These are phyloP conservation scores for Lachnellula willkommii DNA, from an alignment of 2,329 filamentous ascomycete genomes.

Conservation along the genomic window DNA sequence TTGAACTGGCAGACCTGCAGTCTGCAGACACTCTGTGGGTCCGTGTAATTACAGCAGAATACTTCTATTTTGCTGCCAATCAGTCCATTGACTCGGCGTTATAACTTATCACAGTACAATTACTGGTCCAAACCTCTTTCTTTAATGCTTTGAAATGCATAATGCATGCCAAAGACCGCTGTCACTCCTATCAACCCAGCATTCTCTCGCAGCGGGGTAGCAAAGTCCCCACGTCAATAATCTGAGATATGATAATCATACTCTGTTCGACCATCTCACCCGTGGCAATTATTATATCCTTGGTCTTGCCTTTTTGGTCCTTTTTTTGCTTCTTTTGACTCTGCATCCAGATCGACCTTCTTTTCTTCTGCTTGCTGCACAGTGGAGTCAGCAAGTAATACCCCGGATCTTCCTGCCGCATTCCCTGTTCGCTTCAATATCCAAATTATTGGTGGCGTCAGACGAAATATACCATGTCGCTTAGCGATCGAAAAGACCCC, in stretches of 20 bases:
- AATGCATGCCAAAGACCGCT: background rate
- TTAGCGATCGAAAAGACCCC: background rate
- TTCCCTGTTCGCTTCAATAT: conserved; percentile 11
- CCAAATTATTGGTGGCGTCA: conserved; percentile 22
- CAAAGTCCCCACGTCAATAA: background rate
- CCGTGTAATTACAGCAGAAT: background rate
- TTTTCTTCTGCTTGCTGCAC: conserved; percentile 9
- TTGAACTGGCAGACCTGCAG: background rate
- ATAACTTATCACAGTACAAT: no score
- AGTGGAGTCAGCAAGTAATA: conserved; percentile 11
- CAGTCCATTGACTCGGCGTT: background rate
- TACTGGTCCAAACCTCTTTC: no score
- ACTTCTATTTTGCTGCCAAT: background rate
- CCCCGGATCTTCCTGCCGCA: conserved; percentile 5
- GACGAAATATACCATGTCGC: conserved; percentile 6
- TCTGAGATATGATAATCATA: background rate
- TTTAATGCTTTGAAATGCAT: background rate
- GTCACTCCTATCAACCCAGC: conserved; percentile 2
- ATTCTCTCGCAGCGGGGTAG: background rate
- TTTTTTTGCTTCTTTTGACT: background rate
- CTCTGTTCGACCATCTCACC: background rate
- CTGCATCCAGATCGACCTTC: background rate
- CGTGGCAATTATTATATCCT: background rate
- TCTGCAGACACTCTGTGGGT: background rate
- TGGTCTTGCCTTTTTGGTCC: background rate